Evolutionary conservation across 352 stramenopile species (phyloP).

Genomic region (Lagenidium giganteum): DNA sequence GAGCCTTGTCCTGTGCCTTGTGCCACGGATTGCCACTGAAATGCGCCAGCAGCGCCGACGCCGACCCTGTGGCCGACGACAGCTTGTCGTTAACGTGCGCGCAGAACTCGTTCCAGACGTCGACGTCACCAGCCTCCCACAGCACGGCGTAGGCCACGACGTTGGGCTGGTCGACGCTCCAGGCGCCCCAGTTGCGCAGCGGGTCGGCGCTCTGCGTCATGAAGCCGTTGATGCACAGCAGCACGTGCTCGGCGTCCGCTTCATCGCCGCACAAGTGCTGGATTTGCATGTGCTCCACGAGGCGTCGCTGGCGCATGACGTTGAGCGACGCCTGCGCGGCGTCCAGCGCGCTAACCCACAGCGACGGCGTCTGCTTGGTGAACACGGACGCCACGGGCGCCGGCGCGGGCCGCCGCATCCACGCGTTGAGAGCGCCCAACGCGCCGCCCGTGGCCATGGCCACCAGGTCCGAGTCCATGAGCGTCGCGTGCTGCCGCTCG

Average conservation of each 20-base stretch:
- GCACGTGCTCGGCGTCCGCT: constrained; percentile 40
- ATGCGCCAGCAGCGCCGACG: constrained; percentile 58
- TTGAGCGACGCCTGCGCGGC: constrained; percentile 71
- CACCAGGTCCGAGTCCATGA: constrained; percentile 51
- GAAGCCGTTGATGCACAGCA: constrained; percentile 84
- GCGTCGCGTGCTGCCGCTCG: constrained; percentile 33
- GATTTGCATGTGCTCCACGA: constrained; percentile 64
- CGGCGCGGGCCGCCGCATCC: constrained; percentile 34
- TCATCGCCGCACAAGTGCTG: constrained; percentile 64
- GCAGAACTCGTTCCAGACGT: constrained; percentile 78
- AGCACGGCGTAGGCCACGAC: constrained; percentile 62
- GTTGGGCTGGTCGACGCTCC: constrained; percentile 21
- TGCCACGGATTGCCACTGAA: constrained; percentile 84
- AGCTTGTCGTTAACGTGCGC: constrained; percentile 67
- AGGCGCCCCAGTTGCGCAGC: constrained; percentile 52
- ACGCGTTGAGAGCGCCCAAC: constrained; percentile 66
- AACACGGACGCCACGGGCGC: too few species aligned
- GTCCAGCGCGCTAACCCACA: constrained; percentile 74
- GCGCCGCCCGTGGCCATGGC: constrained; percentile 54
- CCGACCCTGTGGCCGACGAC: constrained; percentile 19
- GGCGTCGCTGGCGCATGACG: constrained; percentile 51
- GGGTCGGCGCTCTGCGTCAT: constrained; percentile 79
- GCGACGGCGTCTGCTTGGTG: constrained; percentile 14
- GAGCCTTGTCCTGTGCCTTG: constrained; percentile 73
- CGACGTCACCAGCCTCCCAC: constrained; percentile 72